Evolutionary conservation across 2,329 filamentous ascomycete genomes (phyloP).

Genomic region (Monosporascus ibericus): DNA sequence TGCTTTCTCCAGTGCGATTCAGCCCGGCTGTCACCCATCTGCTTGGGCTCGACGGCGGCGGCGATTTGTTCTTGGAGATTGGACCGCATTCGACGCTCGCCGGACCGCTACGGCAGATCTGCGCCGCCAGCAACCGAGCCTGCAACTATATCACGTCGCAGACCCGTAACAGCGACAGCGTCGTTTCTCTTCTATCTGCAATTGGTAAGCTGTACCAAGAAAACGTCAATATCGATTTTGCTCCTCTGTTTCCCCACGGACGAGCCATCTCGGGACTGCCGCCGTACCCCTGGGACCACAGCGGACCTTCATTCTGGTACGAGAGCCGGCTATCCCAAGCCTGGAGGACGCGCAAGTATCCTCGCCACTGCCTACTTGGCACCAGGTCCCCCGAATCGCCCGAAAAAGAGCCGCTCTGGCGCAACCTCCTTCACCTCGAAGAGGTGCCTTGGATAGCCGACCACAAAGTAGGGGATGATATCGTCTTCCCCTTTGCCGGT

Average conservation of each 20-base stretch:
- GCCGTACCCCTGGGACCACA: constrained; percentile 14
- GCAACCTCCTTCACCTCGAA: constrained; percentile 4
- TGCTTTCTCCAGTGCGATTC: constrained; percentile 24
- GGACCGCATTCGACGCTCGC: constrained; percentile 17
- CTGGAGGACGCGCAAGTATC: background rate
- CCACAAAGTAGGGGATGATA: constrained; percentile 35
- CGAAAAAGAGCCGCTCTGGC: constrained; percentile 4
- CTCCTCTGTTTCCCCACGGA: constrained; percentile 8
- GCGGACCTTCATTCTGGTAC: constrained; percentile 8
- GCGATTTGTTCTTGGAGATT: constrained; percentile 15
- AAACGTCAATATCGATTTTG: constrained; percentile 10
- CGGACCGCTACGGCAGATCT: constrained; percentile 17
- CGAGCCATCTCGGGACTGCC: constrained; percentile 12
- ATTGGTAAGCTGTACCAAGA: constrained; percentile 14
- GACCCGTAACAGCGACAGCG: constrained; percentile 8
- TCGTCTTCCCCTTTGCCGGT: constrained; percentile 31
- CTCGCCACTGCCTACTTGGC: background rate
- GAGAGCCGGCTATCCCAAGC: background rate
- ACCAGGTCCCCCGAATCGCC: background rate
- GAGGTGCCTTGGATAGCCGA: constrained; percentile 33
- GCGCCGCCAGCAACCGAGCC: constrained; percentile 8
- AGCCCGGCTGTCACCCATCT: constrained; percentile 27
- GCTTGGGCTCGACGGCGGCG: constrained; percentile 7
- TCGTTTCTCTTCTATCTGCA: constrained; percentile 8
- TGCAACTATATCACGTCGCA: constrained; percentile 14